Conservation (phyloP, 352 stramenopile species). For the Globisporangium abappressorium region DNA sequence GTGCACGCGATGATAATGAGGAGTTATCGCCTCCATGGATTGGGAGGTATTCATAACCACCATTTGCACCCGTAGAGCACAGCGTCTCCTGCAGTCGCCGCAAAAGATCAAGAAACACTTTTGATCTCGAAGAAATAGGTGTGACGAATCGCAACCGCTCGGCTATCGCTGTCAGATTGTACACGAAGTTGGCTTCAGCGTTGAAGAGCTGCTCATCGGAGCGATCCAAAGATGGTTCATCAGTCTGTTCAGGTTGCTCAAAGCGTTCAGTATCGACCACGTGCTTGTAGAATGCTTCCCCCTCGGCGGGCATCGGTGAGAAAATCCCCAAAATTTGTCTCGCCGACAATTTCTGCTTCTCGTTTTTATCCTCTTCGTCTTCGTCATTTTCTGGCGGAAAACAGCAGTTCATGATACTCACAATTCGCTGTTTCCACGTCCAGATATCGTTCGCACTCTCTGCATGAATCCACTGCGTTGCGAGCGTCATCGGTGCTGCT, state of each 20-base stretch:
- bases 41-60: constrained; percentile 17
- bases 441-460: constrained; percentile 12
- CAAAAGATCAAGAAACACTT: constrained; percentile 17
- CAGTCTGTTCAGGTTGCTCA: background rate
- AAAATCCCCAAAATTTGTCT: constrained; percentile 14
- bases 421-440: constrained; percentile 9
- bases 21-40: constrained; percentile 3
- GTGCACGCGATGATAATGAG: background rate
- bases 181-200: constrained; percentile 27
- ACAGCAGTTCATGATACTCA: constrained; percentile 5
- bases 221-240: background rate
- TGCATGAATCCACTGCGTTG: constrained; percentile 28
- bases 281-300: background rate
- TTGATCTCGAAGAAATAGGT: constrained; percentile 11
- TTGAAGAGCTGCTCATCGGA: constrained; percentile 31
- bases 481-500: constrained; percentile 19
- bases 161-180: constrained; percentile 32
- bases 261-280: background rate
- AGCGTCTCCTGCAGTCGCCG: constrained; percentile 17
- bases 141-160: constrained; percentile 26
- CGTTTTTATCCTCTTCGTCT: background rate
- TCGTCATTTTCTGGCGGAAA: background rate
- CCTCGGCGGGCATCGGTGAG: constrained; percentile 9
- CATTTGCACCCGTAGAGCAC: background rate
- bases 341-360: background rate